Conservation (phyloP, 163 green algal genomes). For the Picocystis sp. region DNA sequence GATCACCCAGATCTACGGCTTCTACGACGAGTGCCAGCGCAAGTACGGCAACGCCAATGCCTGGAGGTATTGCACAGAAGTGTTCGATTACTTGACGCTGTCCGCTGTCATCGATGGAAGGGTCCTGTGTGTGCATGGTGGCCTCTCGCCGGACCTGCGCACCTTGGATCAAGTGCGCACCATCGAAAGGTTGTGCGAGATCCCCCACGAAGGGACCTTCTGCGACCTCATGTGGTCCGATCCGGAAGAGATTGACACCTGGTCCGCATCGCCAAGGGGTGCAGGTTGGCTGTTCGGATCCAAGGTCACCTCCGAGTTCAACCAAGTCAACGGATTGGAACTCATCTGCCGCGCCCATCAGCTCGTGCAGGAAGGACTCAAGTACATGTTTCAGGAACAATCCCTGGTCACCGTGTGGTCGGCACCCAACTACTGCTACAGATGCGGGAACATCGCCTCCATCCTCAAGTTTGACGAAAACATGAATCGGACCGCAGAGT, state of each 20-base stretch:
- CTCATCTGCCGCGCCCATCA: slow-evolving; percentile 93
- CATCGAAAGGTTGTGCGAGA: slow-evolving; percentile 94
- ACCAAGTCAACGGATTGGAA: slow-evolving; percentile 88
- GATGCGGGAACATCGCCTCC: slow-evolving; percentile 94
- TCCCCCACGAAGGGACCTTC: slow-evolving; percentile 78
- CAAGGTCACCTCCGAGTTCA: slow-evolving; percentile 72
- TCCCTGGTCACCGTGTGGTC: slow-evolving; percentile 92
- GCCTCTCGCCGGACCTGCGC: slow-evolving; percentile 88
- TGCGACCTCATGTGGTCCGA: slow-evolving; percentile 97
- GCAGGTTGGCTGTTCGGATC: slow-evolving; percentile 93
- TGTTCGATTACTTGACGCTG: slow-evolving; percentile 98
- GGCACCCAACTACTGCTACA: slow-evolving; percentile 99
- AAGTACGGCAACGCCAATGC: slow-evolving; percentile 99
- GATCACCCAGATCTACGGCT: slow-evolving; percentile 99
- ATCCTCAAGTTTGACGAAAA: slow-evolving; percentile 91
- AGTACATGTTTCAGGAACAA: slow-evolving; percentile 95
- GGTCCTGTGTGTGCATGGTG: slow-evolving; percentile 94
- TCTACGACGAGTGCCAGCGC: slow-evolving; percentile 98
- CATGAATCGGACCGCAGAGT: slow-evolving; percentile 54
- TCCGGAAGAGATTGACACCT: slow-evolving; percentile 96
- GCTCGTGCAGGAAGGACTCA: slow-evolving; percentile 94
- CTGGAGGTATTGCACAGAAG: slow-evolving; percentile 59
- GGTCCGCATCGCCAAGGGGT: slow-evolving; percentile 75
- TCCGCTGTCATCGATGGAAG: slow-evolving; percentile 63
- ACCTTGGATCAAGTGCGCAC: slow-evolving; percentile 92